Evolutionary conservation across 2,329 filamentous ascomycete genomes (phyloP).

Genomic region (Lasiodiplodia sp.): DNA sequence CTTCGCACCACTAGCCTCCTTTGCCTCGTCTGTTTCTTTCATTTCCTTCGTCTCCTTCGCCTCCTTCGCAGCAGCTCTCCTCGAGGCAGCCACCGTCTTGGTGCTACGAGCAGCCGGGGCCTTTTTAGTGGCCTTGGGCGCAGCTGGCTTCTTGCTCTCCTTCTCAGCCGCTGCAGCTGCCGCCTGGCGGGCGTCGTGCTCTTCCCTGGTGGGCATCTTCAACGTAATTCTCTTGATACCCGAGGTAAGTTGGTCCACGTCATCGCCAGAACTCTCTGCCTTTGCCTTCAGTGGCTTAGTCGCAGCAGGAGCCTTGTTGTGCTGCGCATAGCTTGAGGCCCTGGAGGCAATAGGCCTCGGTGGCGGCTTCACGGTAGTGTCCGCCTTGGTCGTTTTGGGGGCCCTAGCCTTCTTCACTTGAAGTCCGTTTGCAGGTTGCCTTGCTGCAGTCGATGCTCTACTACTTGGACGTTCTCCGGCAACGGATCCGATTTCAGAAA

Average conservation of each 20-base stretch:
- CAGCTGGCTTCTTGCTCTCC: conserved; percentile 39
- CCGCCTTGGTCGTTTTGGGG: conserved; percentile 37
- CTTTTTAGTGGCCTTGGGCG: conserved; percentile 45
- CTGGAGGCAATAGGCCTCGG: conserved; percentile 19
- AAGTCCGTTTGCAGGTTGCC: conserved; percentile 45
- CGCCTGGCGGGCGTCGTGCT: conserved; percentile 60
- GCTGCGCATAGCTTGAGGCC: conserved; percentile 10
- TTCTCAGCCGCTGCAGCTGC: conserved; percentile 50
- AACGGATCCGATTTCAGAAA: conserved; percentile 52
- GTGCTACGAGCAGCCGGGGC: conserved; percentile 30
- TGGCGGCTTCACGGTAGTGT: conserved; percentile 10
- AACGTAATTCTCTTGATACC: conserved; percentile 66
- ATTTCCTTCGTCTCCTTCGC: conserved; percentile 7
- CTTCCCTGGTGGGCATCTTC: conserved; percentile 64
- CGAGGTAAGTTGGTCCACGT: conserved; percentile 59
- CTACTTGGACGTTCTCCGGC: conserved; percentile 40
- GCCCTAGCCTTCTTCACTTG: conserved; percentile 68
- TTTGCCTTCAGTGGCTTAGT: not conserved
- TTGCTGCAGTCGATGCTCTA: conserved; percentile 40
- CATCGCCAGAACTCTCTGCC: conserved; percentile 40
- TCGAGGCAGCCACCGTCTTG: conserved; percentile 31
- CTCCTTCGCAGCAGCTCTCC: conserved; percentile 33
- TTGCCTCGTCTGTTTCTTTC: conserved; percentile 5
- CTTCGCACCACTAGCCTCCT: conserved; percentile 26
- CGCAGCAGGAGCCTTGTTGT: not conserved